These are phyloP conservation scores for Phytomonas sp. DNA, from an alignment of 208 protist species.

Conservation along the genomic window DNA sequence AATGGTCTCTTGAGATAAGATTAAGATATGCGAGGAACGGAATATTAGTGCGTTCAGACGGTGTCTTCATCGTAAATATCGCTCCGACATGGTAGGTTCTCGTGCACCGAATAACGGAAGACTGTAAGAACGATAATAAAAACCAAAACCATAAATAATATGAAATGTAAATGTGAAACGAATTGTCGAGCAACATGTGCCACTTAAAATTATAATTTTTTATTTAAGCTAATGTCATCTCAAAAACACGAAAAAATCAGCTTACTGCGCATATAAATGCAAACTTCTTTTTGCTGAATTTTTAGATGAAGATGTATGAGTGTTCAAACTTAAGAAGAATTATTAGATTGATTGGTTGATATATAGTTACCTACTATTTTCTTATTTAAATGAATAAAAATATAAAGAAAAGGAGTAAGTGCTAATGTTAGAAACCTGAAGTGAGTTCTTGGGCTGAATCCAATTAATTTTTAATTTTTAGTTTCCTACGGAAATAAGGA, in stretches of 20 bases:
- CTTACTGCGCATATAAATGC: background rate
- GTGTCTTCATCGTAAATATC: background rate
- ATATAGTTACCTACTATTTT: background rate
- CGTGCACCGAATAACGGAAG: background rate
- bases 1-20: background rate
- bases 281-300: background rate
- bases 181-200: background rate
- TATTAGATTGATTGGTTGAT: background rate
- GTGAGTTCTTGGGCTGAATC: background rate
- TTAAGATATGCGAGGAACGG: background rate
- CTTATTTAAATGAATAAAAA: background rate
- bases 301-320: background rate
- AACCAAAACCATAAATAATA: background rate
- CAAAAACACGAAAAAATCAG: background rate
- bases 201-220: background rate
- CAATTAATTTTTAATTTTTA: background rate
- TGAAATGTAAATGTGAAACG: background rate
- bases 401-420: background rate
- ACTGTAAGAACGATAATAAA: background rate
- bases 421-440: background rate
- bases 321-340: background rate
- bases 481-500: background rate
- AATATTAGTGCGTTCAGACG: background rate
- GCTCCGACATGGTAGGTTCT: background rate
- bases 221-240: background rate